phyloP scores from a whole-genome alignment of 2,329 filamentous ascomycete genomes.

The Ophiostoma tasmaniense region DNA sequence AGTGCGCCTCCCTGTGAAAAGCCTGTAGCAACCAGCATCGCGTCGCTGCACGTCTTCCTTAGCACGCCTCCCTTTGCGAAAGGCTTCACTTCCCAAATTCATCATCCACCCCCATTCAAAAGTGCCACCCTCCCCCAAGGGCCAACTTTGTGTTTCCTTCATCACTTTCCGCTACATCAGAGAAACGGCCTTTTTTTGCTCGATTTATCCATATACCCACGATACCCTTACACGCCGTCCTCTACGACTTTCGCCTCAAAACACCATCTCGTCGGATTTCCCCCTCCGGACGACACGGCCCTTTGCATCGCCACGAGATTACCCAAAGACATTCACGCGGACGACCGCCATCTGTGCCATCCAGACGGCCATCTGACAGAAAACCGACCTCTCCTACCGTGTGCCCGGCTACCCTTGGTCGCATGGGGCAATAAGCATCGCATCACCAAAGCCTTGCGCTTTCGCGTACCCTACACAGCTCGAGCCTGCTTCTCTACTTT shows the following conservation, averaged over 20 bases:
- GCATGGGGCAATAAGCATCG: slow-evolving; percentile 5
- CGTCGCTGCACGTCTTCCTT: slow-evolving; percentile 13
- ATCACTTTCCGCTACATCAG: not conserved
- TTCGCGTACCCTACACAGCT: not conserved
- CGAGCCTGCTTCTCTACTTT: not conserved
- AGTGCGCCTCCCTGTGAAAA: not conserved
- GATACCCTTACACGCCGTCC: not conserved
- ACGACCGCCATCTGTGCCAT: not conserved
- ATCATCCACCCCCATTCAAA: not conserved
- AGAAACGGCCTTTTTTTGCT: not conserved
- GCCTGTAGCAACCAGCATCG: slow-evolving; percentile 10
- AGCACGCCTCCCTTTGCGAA: not conserved
- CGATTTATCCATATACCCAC: not conserved
- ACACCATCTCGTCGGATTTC: not conserved
- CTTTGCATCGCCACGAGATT: not conserved
- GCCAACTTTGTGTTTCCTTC: not conserved
- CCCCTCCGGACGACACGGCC: not conserved
- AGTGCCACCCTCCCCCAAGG: not conserved
- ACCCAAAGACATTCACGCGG: not conserved
- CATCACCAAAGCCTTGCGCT: slow-evolving; percentile 2
- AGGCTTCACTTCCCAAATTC: not conserved
- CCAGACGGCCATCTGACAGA: not conserved
- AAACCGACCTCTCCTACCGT: not conserved
- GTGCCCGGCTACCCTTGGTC: not conserved
- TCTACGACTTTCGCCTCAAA: not conserved